phyloP scores from a whole-genome alignment of 306 rosid species.

The Cucurbita ficifolia region DNA sequence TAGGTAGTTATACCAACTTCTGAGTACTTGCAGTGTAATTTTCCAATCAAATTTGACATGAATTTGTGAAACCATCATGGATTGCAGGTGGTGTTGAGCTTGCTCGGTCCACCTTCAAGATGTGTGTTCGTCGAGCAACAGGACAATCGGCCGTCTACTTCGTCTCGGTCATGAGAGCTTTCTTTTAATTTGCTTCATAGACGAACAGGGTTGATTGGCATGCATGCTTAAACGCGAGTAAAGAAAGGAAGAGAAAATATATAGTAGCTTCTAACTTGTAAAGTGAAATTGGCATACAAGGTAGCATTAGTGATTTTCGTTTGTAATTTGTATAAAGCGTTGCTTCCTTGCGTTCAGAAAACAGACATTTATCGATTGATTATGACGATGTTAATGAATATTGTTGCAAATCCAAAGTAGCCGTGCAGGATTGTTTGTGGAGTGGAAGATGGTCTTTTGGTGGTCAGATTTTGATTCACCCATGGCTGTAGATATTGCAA shows the following conservation, averaged over 20 bases:
- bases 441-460: neutral
- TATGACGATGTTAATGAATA: neutral
- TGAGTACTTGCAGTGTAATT: neutral
- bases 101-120: constrained; percentile 93
- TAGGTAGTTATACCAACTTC: neutral
- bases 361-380: no score
- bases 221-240: constrained; percentile 4
- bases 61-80: neutral
- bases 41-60: neutral
- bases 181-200: neutral
- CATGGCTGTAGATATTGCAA: neutral
- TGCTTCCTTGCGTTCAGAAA: neutral
- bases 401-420: neutral
- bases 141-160: constrained; percentile 38
- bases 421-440: neutral
- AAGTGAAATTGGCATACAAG: neutral
- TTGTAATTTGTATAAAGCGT: neutral
- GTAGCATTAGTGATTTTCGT: neutral
- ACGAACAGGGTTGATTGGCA: neutral
- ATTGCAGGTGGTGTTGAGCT: constrained; percentile 70
- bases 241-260: neutral
- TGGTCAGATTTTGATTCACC: neutral
- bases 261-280: neutral
- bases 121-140: constrained; percentile 28
- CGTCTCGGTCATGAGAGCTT: constrained; percentile 21